Evolutionary conservation across 768 basidiomycete genomes (phyloP).

Genomic region (Amanita thiersii): DNA sequence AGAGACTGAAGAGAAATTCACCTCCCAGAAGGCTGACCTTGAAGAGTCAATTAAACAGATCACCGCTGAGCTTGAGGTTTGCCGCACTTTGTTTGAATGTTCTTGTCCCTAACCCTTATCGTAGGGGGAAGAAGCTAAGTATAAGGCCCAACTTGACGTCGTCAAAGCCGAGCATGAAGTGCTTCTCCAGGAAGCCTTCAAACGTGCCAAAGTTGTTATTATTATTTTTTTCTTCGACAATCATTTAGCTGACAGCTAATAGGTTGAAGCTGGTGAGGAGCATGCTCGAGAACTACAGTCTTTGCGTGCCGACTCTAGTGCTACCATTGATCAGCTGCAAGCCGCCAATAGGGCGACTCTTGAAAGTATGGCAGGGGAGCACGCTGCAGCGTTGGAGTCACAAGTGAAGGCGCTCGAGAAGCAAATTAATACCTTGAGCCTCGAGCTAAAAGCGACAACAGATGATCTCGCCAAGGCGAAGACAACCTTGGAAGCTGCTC

Average conservation of each 20-base stretch:
- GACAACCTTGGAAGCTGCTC: conserved; percentile 40
- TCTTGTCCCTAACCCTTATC: not conserved
- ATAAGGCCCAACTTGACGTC: conserved; percentile 54
- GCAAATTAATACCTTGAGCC: conserved; percentile 46
- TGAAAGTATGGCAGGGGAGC: conserved; percentile 56
- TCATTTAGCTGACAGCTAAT: conserved; percentile 1
- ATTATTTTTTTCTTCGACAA: not conserved
- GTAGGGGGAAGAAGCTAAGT: conserved; percentile 64
- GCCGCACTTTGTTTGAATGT: conserved; percentile 11
- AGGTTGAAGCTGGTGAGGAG: conserved; percentile 64
- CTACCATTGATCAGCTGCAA: conserved; percentile 63
- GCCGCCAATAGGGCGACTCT: conserved; percentile 51
- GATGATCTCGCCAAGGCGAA: conserved; percentile 80
- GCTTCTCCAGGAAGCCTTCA: conserved; percentile 62
- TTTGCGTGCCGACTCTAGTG: conserved; percentile 58
- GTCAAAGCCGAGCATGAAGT: conserved; percentile 59
- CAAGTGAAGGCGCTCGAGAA: conserved; percentile 54
- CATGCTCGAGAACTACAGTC: conserved; percentile 67
- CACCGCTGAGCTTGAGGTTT: conserved; percentile 57
- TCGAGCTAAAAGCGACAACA: conserved; percentile 79
- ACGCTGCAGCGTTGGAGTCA: conserved; percentile 49
- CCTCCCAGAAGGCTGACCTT: conserved; percentile 42
- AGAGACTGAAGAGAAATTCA: conserved; percentile 42
- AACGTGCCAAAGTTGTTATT: conserved; percentile 61
- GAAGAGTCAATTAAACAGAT: conserved; percentile 49